A percentile compares a stretch with the other conserved stretches of the same genome.
These are phyloP conservation scores for Haplographium delicatum DNA, from an alignment of 495 filamentous ascomycete genomes.

Conservation along the genomic window DNA sequence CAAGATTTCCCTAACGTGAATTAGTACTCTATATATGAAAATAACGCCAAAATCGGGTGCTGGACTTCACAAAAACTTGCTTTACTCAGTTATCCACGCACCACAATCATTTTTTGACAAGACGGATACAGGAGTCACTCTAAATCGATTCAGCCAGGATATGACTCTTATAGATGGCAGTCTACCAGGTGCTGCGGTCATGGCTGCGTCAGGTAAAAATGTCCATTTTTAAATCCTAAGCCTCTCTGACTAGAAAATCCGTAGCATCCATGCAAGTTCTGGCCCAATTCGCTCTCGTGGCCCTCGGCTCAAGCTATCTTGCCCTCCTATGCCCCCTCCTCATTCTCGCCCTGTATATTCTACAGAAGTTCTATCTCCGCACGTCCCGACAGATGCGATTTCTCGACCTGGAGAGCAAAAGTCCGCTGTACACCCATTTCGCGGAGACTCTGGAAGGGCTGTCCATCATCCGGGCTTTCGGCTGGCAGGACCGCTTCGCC, in stretches of 20 bases:
- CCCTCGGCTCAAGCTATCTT: constrained; percentile 16
- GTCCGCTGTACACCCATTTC: constrained; percentile 39
- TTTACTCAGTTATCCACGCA: neutral
- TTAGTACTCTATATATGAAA: no score
- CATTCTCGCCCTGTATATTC: constrained; percentile 7
- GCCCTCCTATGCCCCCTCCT: neutral
- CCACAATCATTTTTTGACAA: neutral
- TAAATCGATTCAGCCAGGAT: neutral
- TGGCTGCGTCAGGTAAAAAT: constrained; percentile 12
- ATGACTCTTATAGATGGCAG: neutral
- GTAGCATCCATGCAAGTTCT: no score
- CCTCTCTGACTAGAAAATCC: no score
- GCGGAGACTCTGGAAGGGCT: constrained; percentile 36
- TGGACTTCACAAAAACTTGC: no score
- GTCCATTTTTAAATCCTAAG: no score
- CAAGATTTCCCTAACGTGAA: no score
- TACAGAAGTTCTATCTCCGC: constrained; percentile 44
- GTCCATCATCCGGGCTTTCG: constrained; percentile 39
- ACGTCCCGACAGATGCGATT: constrained; percentile 55
- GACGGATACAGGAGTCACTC: neutral
- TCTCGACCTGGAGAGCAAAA: constrained; percentile 50
- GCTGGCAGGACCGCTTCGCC: constrained; percentile 25
- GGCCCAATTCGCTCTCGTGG: no score
- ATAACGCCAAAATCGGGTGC: no score
- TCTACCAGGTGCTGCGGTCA: neutral